Percentiles rank a stretch among this genome's conserved stretches.
Conservation (phyloP, 2,329 filamentous ascomycete genomes). For the Colletotrichum sidae region DNA sequence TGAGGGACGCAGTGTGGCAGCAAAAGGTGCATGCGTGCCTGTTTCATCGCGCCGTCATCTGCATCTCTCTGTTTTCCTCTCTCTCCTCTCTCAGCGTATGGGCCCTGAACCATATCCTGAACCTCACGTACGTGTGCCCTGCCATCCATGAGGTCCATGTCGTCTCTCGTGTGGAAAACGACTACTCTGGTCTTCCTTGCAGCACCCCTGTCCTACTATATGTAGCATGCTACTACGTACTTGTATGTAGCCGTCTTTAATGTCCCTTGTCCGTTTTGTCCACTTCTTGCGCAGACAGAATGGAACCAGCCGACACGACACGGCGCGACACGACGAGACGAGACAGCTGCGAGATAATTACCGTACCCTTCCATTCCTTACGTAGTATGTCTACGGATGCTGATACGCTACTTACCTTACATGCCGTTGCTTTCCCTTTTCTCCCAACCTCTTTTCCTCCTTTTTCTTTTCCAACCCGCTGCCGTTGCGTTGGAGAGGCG, state of each 20-base stretch:
- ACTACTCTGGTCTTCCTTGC: too few relatives aligned
- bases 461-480: conserved; percentile 12
- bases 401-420: conserved; percentile 14
- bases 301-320: too few relatives aligned
- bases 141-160: too few relatives aligned
- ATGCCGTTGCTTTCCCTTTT: conserved; percentile 35
- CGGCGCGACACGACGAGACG: too few relatives aligned
- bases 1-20: too few relatives aligned
- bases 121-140: not conserved
- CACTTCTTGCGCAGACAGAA: not conserved
- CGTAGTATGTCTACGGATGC: not conserved
- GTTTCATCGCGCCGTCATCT: conserved; percentile 35
- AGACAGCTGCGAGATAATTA: too few relatives aligned
- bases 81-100: conserved; percentile 4
- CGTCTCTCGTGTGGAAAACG: too few relatives aligned
- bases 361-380: too few relatives aligned
- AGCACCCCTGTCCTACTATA: too few relatives aligned
- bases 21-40: conserved; percentile 26
- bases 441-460: conserved; percentile 15
- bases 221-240: too few relatives aligned
- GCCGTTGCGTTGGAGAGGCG: conserved; percentile 11
- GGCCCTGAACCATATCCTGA: not conserved
- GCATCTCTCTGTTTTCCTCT: conserved; percentile 16
- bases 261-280: not conserved
- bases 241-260: too few relatives aligned